Conservation (phyloP, 768 basidiomycete species). For the Amylocystis lapponica region DNA sequence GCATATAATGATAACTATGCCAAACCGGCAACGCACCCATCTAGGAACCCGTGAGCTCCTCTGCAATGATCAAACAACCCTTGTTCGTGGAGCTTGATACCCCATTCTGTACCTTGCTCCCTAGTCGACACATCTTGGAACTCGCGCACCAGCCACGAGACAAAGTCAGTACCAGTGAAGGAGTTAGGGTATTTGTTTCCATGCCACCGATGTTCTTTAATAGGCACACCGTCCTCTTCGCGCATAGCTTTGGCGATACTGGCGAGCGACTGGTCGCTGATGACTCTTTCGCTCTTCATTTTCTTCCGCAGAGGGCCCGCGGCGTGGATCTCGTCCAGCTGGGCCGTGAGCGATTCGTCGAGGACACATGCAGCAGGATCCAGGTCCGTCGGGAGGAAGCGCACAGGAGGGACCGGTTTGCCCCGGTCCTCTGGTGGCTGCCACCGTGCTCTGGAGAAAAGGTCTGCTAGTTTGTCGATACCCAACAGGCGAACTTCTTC, state of each 20-base stretch:
- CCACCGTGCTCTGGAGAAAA: slow-evolving; percentile 84
- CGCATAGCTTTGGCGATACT: slow-evolving; percentile 80
- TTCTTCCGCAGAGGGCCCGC: slow-evolving; percentile 73
- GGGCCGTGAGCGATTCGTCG: slow-evolving; percentile 73
- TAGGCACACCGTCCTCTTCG: slow-evolving; percentile 77
- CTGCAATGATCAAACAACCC: slow-evolving; percentile 84
- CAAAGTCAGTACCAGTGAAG: slow-evolving; percentile 86
- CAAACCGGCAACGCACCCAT: slow-evolving; percentile 52
- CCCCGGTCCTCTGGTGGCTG: slow-evolving; percentile 52
- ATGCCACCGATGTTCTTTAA: slow-evolving; percentile 86
- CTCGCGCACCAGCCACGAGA: slow-evolving; percentile 88
- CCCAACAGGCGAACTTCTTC: slow-evolving; percentile 87
- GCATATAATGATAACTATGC: too few relatives aligned
- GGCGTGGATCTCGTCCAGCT: slow-evolving; percentile 76
- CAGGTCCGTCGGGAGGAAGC: slow-evolving; percentile 80
- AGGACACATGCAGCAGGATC: slow-evolving; percentile 74
- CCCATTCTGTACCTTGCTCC: slow-evolving; percentile 77
- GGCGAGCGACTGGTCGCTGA: slow-evolving; percentile 55
- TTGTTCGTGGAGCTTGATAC: slow-evolving; percentile 66
- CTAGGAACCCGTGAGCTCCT: slow-evolving; percentile 75
- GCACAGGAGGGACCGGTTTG: slow-evolving; percentile 50
- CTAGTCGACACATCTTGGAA: slow-evolving; percentile 84
- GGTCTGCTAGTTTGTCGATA: slow-evolving; percentile 86
- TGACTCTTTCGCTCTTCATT: slow-evolving; percentile 71
- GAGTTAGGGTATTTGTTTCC: slow-evolving; percentile 65